Evolutionary conservation across 768 basidiomycete species (phyloP).

Genomic region (Tubosaeta sp.): DNA sequence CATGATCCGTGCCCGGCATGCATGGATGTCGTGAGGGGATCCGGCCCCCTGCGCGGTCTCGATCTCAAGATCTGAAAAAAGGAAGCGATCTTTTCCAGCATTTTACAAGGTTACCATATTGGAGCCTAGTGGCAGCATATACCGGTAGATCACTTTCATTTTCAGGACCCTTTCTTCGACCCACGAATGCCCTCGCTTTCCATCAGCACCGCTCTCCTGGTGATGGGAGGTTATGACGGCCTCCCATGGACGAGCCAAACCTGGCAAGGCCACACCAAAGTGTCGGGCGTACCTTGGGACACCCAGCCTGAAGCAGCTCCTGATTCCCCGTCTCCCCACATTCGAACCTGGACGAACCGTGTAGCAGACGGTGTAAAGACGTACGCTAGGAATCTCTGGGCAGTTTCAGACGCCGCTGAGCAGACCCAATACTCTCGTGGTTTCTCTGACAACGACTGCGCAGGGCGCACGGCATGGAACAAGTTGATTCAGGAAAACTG

Average conservation of each 20-base stretch:
- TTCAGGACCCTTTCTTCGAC: too few species aligned
- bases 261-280: neutral
- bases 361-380: neutral
- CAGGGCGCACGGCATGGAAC: neutral
- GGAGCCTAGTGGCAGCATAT: too few species aligned
- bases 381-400: neutral
- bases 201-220: neutral
- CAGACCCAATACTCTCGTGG: neutral
- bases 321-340: neutral
- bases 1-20: too few species aligned
- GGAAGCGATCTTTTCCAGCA: too few species aligned
- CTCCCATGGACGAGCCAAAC: neutral
- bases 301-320: neutral
- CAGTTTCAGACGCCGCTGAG: too few species aligned
- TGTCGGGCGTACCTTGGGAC: neutral
- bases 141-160: too few species aligned
- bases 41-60: too few species aligned
- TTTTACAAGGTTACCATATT: too few species aligned
- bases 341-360: neutral
- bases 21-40: too few species aligned
- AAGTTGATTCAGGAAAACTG: neutral
- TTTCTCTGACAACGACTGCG: neutral
- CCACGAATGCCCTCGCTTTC: slow-evolving; percentile 1
- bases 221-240: neutral
- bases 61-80: too few species aligned